Conservation (phyloP, 108 stramenopile genomes). For the Pseudonitzschia multistriata region DNA sequence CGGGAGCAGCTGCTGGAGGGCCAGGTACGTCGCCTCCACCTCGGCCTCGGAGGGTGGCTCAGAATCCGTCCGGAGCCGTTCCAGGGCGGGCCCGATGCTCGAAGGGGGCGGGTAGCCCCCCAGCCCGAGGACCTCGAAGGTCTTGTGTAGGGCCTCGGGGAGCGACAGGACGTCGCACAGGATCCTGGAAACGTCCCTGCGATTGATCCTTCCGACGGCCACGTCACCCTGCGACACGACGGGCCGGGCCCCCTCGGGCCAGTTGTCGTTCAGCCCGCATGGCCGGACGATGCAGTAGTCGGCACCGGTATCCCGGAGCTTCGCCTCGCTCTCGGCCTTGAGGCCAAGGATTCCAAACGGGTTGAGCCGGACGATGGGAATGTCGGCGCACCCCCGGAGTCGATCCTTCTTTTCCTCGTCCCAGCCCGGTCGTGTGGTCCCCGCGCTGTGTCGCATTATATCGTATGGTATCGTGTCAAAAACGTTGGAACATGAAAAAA, state of each 20-base stretch:
- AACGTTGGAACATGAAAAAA: not conserved
- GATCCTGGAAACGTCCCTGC: conserved; percentile 82
- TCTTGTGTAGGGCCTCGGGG: conserved; percentile 85
- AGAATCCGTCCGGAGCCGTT: conserved; percentile 35
- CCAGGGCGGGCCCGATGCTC: conserved; percentile 43
- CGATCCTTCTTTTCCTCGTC: conserved; percentile 59
- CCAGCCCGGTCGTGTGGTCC: conserved; percentile 78
- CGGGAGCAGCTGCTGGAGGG: conserved; percentile 83
- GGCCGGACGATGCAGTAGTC: conserved; percentile 90
- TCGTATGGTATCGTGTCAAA: too few species aligned
- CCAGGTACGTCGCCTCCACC: conserved; percentile 51
- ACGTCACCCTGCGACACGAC: conserved; percentile 85
- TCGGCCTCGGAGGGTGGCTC: conserved; percentile 42
- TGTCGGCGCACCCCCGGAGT: conserved; percentile 72
- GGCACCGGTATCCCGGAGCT: conserved; percentile 55
- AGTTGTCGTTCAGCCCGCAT: conserved; percentile 86
- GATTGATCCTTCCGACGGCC: conserved; percentile 89
- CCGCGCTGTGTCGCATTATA: conserved; percentile 44
- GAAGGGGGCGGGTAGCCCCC: conserved; percentile 74
- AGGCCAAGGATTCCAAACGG: conserved; percentile 88
- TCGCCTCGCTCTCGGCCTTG: conserved; percentile 75
- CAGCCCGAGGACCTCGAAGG: conserved; percentile 83
- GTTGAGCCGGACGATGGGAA: conserved; percentile 93
- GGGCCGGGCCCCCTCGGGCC: conserved; percentile 81
- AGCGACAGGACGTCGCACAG: conserved; percentile 60